Evolutionary conservation across 345 rosid species (phyloP).

Genomic region (Tarenaya hassleriana): DNA sequence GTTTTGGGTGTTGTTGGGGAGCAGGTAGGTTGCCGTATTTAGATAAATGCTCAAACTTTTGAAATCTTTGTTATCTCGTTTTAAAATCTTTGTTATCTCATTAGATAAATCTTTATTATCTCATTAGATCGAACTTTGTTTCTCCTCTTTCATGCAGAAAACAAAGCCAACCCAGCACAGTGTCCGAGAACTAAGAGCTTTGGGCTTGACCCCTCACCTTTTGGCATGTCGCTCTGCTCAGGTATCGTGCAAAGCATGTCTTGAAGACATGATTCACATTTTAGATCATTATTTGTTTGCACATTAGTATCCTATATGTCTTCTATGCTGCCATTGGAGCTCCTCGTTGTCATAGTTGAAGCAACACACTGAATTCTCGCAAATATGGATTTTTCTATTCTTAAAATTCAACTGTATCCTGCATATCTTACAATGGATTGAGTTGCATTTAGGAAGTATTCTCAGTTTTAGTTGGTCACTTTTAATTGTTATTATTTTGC

Average conservation of each 20-base stretch:
- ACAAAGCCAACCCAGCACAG: conserved; percentile 95
- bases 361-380: conserved; percentile 15
- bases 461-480: background rate
- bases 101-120: background rate
- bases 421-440: too few relatives aligned
- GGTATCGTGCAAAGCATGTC: conserved; percentile 32
- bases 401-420: too few relatives aligned
- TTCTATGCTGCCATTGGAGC: background rate
- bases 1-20: conserved; percentile 95
- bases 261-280: background rate
- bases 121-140: conserved; percentile 5
- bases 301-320: background rate
- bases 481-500: background rate
- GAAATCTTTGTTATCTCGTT: background rate
- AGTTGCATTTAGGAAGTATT: too few relatives aligned
- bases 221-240: conserved; percentile 91
- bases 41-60: background rate
- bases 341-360: background rate
- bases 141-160: conserved; percentile 36
- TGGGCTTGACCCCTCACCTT: conserved; percentile 88
- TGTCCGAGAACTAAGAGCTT: conserved; percentile 87
- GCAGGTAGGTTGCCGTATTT: conserved; percentile 47
- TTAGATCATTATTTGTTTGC: background rate
- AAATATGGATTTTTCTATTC: too few relatives aligned
- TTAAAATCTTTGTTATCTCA: background rate